Base-by-base conservation (phyloP, 163 green algal genomes). In the Scenedesmus sp. region DNA sequence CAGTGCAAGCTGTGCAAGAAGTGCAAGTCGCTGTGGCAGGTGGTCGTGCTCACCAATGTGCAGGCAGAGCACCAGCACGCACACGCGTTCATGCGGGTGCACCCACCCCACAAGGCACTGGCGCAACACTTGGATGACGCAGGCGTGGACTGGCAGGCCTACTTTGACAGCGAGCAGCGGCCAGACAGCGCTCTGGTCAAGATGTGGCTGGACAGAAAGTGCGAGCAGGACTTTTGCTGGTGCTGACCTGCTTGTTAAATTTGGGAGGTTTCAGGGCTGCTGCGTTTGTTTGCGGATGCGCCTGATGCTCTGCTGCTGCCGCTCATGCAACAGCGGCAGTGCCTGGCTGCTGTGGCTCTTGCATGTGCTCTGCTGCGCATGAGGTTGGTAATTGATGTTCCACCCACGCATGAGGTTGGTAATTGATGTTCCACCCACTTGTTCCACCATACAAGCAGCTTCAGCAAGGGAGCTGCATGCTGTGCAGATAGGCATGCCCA, bases 41-140 rank as follows among this genome's bases (percentile, higher is more conserved):
- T 84, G 13, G 76, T 60, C 9, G 3, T 84, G 26, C 34, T 57
- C 76, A 57, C 46, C 46, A 56, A 84, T n/a, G 34, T 84, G 12
- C 76, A 56, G 12, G 76, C 46, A 59, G 34, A 59, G 76, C 76
- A 59, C 12, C 76, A 84, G 34, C 76, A 59, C 34, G 20, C 79
- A 4, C 52, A 64, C 20, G 79, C 52, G 15, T 89, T 89, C 26
- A 77, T 89, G 84, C 59, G 84, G 10, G 34, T 89, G 1, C 84
- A 89, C 57, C 84, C 84, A 20, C 84, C 84, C 13, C 15, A 57
- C 23, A 26, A 15, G 13, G 62, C 60, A 12, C 60, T 89, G n/a
- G n/a, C 10, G 10, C n/a, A 57, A 6, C 84, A 89, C 59, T 64
- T 89, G 84, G 34, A 5, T 57, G 84, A 16, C 26, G 12, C 2